Evolutionary conservation across 2,329 filamentous ascomycete genomes (phyloP).

Genomic region (Apiospora kogelbergensis): DNA sequence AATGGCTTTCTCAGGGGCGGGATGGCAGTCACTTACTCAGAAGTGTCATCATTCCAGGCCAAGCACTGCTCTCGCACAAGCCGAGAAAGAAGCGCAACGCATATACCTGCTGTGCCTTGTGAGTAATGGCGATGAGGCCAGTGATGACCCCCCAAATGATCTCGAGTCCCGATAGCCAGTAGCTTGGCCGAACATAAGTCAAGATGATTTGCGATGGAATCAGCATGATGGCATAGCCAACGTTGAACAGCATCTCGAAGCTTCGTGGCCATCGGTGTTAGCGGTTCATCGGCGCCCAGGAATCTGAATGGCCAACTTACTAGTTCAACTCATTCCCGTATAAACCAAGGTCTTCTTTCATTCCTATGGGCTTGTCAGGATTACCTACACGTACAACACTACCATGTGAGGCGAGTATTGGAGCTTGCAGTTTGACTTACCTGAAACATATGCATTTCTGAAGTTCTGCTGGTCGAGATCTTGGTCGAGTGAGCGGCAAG

Average conservation of each 20-base stretch:
- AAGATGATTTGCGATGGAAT: conserved; percentile 37
- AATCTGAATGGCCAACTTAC: conserved; percentile 13
- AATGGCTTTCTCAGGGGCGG: not conserved
- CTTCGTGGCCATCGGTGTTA: conserved; percentile 14
- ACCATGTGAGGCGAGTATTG: not conserved
- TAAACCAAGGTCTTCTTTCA: conserved; percentile 26
- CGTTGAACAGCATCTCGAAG: conserved; percentile 35
- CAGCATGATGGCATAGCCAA: conserved; percentile 36
- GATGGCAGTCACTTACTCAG: conserved; percentile 29
- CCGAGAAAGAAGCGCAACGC: conserved; percentile 40
- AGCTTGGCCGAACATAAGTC: conserved; percentile 36
- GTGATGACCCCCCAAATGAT: conserved; percentile 35
- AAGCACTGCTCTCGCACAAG: conserved; percentile 38
- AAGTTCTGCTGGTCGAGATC: conserved; percentile 34
- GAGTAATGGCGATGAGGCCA: conserved; percentile 31
- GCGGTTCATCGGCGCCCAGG: not conserved
- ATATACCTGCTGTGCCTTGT: conserved; percentile 36
- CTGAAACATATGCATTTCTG: conserved; percentile 36
- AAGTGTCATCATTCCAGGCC: conserved; percentile 44
- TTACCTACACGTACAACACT: not conserved
- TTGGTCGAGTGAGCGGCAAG: conserved; percentile 19
- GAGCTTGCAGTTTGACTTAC: conserved; percentile 11
- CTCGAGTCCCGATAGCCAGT: conserved; percentile 34
- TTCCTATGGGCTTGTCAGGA: conserved; percentile 11
- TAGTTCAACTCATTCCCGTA: conserved; percentile 23